Percentiles rank a stretch among this genome's conserved stretches.
Evolutionary conservation across 768 basidiomycete genomes (phyloP).

Genomic region (Lactarius sp.): DNA sequence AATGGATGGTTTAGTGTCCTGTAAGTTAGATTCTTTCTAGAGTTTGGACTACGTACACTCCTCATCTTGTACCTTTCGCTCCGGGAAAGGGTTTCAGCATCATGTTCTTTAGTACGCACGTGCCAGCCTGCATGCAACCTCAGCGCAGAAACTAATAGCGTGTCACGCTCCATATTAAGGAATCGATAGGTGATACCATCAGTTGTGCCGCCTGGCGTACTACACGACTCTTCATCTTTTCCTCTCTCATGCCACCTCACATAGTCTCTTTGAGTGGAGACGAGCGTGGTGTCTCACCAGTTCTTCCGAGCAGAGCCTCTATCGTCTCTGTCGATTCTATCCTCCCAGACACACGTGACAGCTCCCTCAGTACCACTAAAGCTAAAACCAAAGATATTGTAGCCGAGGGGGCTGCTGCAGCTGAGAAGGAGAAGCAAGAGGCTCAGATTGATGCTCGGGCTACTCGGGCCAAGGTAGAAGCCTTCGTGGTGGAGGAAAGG

Average conservation of each 20-base stretch:
- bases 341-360: neutral
- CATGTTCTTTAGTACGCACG: too few species aligned
- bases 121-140: too few species aligned
- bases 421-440: too few species aligned
- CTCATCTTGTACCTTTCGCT: neutral
- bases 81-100: neutral
- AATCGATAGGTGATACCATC: too few species aligned
- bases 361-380: neutral
- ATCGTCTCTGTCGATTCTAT: neutral
- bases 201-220: neutral
- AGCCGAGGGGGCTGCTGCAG: too few species aligned
- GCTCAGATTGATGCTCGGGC: too few species aligned
- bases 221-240: neutral
- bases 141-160: too few species aligned
- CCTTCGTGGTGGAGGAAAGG: too few species aligned
- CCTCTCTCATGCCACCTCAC: neutral
- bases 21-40: too few species aligned
- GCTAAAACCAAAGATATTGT: neutral
- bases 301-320: neutral
- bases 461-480: too few species aligned
- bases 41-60: neutral
- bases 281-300: neutral
- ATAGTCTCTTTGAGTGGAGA: neutral
- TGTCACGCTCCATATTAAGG: too few species aligned
- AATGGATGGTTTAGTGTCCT: too few species aligned